A percentile compares a stretch with the other conserved stretches of the same genome.
phyloP scores from a whole-genome alignment of 768 basidiomycete genomes.

The Hygrocybe coccinea region DNA sequence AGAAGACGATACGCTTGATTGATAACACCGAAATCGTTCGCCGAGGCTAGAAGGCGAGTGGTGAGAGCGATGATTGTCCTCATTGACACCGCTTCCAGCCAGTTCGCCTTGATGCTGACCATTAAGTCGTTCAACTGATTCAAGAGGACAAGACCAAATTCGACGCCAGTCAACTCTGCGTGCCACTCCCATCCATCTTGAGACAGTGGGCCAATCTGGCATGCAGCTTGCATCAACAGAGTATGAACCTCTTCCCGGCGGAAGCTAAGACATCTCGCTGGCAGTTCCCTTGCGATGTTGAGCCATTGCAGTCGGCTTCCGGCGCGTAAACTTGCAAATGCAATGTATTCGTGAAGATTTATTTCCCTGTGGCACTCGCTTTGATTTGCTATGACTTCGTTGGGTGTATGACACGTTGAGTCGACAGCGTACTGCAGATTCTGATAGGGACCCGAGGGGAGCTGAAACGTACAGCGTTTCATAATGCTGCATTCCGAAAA shows the following conservation, averaged over 20 bases:
- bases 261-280: slow-evolving; percentile 36
- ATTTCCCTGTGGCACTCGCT: slow-evolving; percentile 36
- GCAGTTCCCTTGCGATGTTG: slow-evolving; percentile 47
- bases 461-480: slow-evolving; percentile 25
- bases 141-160: slow-evolving; percentile 37
- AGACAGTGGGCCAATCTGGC: slow-evolving; percentile 37
- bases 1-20: slow-evolving; percentile 23
- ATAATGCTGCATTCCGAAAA: slow-evolving; percentile 22
- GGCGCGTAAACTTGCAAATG: slow-evolving; percentile 43
- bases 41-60: slow-evolving; percentile 34
- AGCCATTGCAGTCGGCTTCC: slow-evolving; percentile 46
- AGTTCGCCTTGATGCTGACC: slow-evolving; percentile 36
- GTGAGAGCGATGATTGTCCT: slow-evolving; percentile 32
- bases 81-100: slow-evolving; percentile 33
- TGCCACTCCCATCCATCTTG: slow-evolving; percentile 36
- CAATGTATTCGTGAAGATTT: slow-evolving; percentile 41
- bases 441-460: slow-evolving; percentile 30
- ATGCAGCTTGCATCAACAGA: slow-evolving; percentile 41
- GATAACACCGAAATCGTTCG: slow-evolving; percentile 10
- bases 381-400: slow-evolving; percentile 42
- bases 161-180: slow-evolving; percentile 24
- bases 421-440: slow-evolving; percentile 34
- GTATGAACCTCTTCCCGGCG: slow-evolving; percentile 36
- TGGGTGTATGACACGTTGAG: slow-evolving; percentile 37
- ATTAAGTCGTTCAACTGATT: slow-evolving; percentile 33